These are phyloP conservation scores for Xylaria flabelliformis DNA, from an alignment of 495 filamentous ascomycete genomes.

Conservation along the genomic window DNA sequence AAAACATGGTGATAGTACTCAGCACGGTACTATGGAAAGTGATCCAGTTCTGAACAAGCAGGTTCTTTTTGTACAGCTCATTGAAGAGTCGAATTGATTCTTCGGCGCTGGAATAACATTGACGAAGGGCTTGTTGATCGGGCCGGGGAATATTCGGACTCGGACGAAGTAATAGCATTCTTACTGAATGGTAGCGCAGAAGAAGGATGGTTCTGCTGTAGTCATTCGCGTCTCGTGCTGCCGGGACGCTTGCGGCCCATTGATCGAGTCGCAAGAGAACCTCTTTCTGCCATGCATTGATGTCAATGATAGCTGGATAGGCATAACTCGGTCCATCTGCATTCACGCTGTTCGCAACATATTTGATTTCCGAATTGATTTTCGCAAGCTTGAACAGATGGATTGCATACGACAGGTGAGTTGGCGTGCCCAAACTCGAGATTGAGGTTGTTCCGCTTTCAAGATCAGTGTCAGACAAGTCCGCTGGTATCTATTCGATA, in stretches of 20 bases:
- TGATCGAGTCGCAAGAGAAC: constrained; percentile 44
- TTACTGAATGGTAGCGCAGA: constrained; percentile 52
- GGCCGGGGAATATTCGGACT: constrained; percentile 53
- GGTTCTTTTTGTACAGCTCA: constrained; percentile 45
- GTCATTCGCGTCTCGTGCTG: constrained; percentile 18
- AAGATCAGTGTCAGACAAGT: constrained; percentile 28
- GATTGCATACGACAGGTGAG: constrained; percentile 52
- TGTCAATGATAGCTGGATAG: constrained; percentile 48
- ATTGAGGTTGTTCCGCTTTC: constrained; percentile 11
- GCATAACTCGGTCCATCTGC: constrained; percentile 49
- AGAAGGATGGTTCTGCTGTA: constrained; percentile 42
- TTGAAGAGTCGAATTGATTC: constrained; percentile 45
- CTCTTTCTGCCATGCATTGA: constrained; percentile 49
- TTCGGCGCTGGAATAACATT: constrained; percentile 49
- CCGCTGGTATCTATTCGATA: constrained; percentile 18
- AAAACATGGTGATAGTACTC: constrained; percentile 50
- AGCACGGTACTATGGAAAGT: constrained; percentile 53
- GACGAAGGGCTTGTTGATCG: constrained; percentile 41
- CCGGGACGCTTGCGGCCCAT: constrained; percentile 45
- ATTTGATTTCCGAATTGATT: constrained; percentile 58
- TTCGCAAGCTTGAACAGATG: constrained; percentile 52
- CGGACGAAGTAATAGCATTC: constrained; percentile 51
- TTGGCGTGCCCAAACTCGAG: constrained; percentile 22
- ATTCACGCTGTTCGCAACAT: constrained; percentile 53
- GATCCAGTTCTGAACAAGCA: constrained; percentile 49